Base-by-base conservation (phyloP, 768 basidiomycete genomes). In the Hortiboletus campestris region DNA sequence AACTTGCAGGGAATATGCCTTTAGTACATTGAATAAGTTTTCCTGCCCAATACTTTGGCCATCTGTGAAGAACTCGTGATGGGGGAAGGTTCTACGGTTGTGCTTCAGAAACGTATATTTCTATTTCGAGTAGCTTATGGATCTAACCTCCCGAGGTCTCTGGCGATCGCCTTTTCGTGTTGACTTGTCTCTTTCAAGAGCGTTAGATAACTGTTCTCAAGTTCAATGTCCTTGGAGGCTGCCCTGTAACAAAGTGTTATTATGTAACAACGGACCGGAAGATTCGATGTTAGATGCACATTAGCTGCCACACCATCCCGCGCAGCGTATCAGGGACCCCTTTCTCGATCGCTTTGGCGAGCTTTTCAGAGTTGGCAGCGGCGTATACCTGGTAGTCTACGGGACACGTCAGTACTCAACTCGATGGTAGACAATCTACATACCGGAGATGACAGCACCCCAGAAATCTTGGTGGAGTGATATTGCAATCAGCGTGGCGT, bases 221-320 rank as follows among this genome's bases (percentile, higher is more conserved):
- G 79, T 58, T 87, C 86, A 1, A 79, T 76, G 61, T 97, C 94
- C 74, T 99, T 99, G 0, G 95, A 94, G 13, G 94, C 94, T 38
- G 92, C 89, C 89, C 91, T 94, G 57, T 63, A 55, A n/a, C n/a
- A n/a, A n/a, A n/a, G n/a, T n/a, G n/a, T n/a, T n/a, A n/a, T n/a
- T n/a, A n/a, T n/a, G n/a, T n/a, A n/a, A 51, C 48, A 56, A 46
- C n/a, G 43, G 35, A 43, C 49, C 53, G 38, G 39, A 17, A 45
- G n/a, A 52, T 56, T 35, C 25, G 4, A 54, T 45, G 49, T 50
- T 39, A 61, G 50, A 67, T 67, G 62, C 75, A 91, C 94, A 96
- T 97, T 69, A 96, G 79, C 69, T 97, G 94, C 92, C 91, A 98
- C 78, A 96, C 85, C 86, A 98, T 96, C 46, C 94, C 94, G 48